These are phyloP conservation scores for Talaromyces sp. DNA, from an alignment of 2,329 filamentous ascomycete genomes.

Conservation along the genomic window DNA sequence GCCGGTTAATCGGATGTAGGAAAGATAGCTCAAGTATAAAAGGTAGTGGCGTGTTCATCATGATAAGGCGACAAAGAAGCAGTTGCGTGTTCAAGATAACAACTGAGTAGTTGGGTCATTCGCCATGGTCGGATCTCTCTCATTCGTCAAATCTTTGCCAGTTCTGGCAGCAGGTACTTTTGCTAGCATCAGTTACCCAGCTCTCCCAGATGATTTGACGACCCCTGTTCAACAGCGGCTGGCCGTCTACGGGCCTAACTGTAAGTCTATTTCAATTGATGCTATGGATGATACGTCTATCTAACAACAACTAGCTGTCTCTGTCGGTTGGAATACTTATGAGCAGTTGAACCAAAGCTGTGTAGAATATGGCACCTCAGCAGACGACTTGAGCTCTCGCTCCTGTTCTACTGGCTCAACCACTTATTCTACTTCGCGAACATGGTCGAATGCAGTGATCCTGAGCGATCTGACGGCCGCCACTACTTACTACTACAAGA, in stretches of 20 bases:
- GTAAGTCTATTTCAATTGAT: constrained; percentile 37
- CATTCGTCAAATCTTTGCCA: constrained; percentile 19
- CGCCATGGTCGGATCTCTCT: constrained; percentile 14
- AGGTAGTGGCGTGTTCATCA: no score
- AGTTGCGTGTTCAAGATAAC: background rate
- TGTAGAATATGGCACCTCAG: constrained; percentile 56
- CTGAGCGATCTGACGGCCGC: constrained; percentile 52
- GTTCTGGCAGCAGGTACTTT: constrained; percentile 20
- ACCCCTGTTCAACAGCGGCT: constrained; percentile 60
- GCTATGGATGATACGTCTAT: background rate
- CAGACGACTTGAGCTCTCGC: constrained; percentile 39
- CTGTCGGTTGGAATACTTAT: constrained; percentile 63
- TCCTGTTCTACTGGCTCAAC: constrained; percentile 52
- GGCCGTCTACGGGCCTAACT: constrained; percentile 53
- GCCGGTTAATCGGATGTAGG: no score
- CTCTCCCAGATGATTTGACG: constrained; percentile 53
- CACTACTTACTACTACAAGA: constrained; percentile 64
- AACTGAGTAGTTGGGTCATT: background rate
- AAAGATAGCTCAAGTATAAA: no score
- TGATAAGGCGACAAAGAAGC: no score
- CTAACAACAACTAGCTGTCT: constrained; percentile 45
- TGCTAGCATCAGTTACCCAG: constrained; percentile 45
- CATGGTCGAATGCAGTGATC: constrained; percentile 55
- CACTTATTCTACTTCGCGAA: constrained; percentile 59
- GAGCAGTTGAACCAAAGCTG: constrained; percentile 49